Evolutionary conservation across 2,329 filamentous ascomycete genomes (phyloP), one percentile per base, ranked within the genome.

Genomic region (Colletotrichum tamarilloi): DNA sequence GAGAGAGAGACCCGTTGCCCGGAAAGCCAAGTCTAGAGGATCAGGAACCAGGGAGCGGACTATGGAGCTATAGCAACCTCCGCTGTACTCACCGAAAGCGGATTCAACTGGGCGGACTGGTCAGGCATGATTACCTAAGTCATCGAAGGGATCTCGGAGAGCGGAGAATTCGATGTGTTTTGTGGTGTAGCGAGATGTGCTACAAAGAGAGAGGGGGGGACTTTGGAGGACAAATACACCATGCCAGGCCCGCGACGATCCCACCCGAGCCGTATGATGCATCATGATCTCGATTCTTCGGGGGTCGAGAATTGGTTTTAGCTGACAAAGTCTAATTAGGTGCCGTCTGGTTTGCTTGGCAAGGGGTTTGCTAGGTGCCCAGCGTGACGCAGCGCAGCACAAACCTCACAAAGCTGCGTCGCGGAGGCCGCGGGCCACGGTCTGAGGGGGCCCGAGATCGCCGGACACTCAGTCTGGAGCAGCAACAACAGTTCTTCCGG

Each of bases 1-100:
- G 16, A 16, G 38, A 19, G 16, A 16, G 38, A 42, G 38, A 42
- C 5, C 38, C 5, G 19, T 19, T 22, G 35, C 2, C 22, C 9
- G 16, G 16, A 53, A n/a, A 52, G 16, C 52, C 16, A 5, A 30
- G 0, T 9, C 52, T 35, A 8, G n/a, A n/a, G 49, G 24, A 22
- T 46, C 16, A 16, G 26, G 19, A 52, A 32, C n/a, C 19, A 35
- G 42, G 26, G 5, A 42, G 56, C 64, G 69, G 69, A 63, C 65
- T 28, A 53, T 57, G 64, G 69, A 30, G 58, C 52, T 26, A n/a
- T 38, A 42, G 58, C 16, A 58, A 56, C 59, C 19, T 68, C 69
- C 58, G 65, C 16, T 42, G 38, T 46, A 68, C 65, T 55, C 66
- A 72, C 65, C 69, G 69, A 72, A 26, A 68, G 69, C 59, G 65